Conservation (phyloP, 495 filamentous ascomycete genomes). For the Pyrenopolyporus hunteri region DNA sequence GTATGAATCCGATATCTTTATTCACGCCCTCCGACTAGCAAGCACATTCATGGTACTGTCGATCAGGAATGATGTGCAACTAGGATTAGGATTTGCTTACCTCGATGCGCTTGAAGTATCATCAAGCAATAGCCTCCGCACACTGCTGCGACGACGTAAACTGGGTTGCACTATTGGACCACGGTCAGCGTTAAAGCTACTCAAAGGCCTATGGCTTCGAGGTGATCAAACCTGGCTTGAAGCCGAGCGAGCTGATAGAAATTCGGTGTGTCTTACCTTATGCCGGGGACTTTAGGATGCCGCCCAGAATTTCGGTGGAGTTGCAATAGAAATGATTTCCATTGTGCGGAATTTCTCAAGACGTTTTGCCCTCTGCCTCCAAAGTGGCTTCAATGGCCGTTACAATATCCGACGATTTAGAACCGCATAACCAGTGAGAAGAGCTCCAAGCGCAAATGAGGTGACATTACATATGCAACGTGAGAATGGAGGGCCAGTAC, state of each 20-base stretch:
- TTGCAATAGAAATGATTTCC: constrained; percentile 8
- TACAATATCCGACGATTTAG: background rate
- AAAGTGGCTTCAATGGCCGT: background rate
- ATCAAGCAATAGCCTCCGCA: constrained; percentile 26
- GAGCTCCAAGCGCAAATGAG: background rate
- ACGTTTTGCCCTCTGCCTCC: background rate
- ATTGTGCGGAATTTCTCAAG: constrained; percentile 2
- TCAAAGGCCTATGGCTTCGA: constrained; percentile 4
- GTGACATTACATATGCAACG: constrained; percentile 4
- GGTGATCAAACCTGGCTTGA: constrained; percentile 30
- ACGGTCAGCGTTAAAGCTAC: constrained; percentile 9
- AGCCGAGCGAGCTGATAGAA: constrained; percentile 17
- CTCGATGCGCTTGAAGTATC: background rate
- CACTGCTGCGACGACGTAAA: background rate
- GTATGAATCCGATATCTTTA: constrained; percentile 49
- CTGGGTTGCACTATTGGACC: constrained; percentile 3
- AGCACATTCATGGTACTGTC: constrained; percentile 20
- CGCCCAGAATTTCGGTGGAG: constrained; percentile 17
- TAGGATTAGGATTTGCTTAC: constrained; percentile 23
- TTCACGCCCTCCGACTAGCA: constrained; percentile 19
- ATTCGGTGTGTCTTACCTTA: constrained; percentile 18
- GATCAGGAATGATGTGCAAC: constrained; percentile 42
- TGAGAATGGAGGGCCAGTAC: background rate
- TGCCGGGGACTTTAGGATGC: constrained; percentile 17
- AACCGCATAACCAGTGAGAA: background rate